These are phyloP conservation scores for Mediolabrus comicus DNA, from an alignment of 108 stramenopile genomes.

Conservation along the genomic window DNA sequence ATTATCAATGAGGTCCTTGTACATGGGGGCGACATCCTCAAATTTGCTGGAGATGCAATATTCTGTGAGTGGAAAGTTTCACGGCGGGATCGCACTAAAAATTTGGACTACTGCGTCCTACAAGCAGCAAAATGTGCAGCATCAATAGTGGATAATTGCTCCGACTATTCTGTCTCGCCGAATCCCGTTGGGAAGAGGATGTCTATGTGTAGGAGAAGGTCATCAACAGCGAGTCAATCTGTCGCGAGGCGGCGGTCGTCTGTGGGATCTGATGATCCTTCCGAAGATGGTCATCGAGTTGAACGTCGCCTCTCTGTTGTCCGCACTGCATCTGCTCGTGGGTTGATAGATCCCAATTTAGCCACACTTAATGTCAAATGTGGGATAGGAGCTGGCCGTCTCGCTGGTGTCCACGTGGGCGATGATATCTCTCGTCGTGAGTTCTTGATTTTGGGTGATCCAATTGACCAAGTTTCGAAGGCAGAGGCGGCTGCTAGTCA, in stretches of 20 bases:
- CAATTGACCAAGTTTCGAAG: slow-evolving; percentile 57
- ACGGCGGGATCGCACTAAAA: slow-evolving; percentile 8
- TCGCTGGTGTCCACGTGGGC: slow-evolving; percentile 59
- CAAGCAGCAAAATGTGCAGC: slow-evolving; percentile 55
- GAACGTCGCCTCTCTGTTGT: neutral
- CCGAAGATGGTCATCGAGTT: slow-evolving; percentile 5
- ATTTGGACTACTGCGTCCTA: slow-evolving; percentile 52
- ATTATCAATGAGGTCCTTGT: slow-evolving; percentile 67
- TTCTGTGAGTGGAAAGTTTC: slow-evolving; percentile 51
- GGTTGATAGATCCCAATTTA: slow-evolving; percentile 8
- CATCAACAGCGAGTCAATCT: neutral
- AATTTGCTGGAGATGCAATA: slow-evolving; percentile 68
- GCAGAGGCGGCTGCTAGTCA: slow-evolving; percentile 39
- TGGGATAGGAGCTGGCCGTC: slow-evolving; percentile 50
- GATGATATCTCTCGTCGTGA: slow-evolving; percentile 43
- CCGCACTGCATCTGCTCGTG: neutral
- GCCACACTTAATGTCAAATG: slow-evolving; percentile 65
- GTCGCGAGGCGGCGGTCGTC: slow-evolving; percentile 1
- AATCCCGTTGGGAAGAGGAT: slow-evolving; percentile 19
- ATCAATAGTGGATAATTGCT: slow-evolving; percentile 51
- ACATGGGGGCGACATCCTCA: slow-evolving; percentile 70
- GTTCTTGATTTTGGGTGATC: slow-evolving; percentile 49
- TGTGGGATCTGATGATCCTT: neutral
- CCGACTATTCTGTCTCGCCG: slow-evolving; percentile 53
- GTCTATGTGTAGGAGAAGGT: neutral